Evolutionary conservation across 2,329 filamentous ascomycete species (phyloP), one percentile per base, ranked within the genome.

Genomic region (Diplocarpon mali): DNA sequence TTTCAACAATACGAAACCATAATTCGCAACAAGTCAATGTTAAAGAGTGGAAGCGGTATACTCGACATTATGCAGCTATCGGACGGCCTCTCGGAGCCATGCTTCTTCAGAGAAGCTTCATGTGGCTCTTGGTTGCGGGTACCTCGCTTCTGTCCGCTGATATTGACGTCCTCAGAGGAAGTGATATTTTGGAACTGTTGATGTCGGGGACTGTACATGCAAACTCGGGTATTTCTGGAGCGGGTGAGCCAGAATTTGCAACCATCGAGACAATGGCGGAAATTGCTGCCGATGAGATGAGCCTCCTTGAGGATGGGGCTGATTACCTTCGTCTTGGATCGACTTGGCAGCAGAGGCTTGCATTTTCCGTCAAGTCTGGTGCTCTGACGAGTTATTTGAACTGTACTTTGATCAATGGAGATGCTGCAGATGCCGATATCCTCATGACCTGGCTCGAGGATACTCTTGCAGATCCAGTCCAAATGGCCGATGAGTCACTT

Each of bases 291-390:
- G 84, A 94, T 49, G 84, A 94, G 60, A 86, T 96, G 71, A 79
- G 81, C 55, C 77, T 89, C 40, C 70, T 98, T 15, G 89, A 96
- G 53, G 87, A 88, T 39, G 85, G 85, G 47, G 83, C 87, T 1
- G 92, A 96, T 64, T 96, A 95, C 62, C 71, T 95, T 35, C 81
- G 85, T 55, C 76, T 96, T 46, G 85, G 85, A 45, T 90, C 89
- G 1, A 73, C 80, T 5, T 89, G 83, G 66, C 89, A 96, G 62
- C 90, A 95, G 64, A 80, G 74, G 48, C 73, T 96, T 44, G 86
- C 89, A 4, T 88, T 85, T 57, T 80, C 85, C 6, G 85, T 93
- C 49, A 95, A 95, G 65, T 80, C 85, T 0, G 79, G 83, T 49
- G 83, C 86, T 11, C 66, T 98, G 17, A 79, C 85, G 44, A 84